These are phyloP conservation scores for Neurospora terricola DNA, from an alignment of 495 filamentous ascomycete species.

Conservation along the genomic window DNA sequence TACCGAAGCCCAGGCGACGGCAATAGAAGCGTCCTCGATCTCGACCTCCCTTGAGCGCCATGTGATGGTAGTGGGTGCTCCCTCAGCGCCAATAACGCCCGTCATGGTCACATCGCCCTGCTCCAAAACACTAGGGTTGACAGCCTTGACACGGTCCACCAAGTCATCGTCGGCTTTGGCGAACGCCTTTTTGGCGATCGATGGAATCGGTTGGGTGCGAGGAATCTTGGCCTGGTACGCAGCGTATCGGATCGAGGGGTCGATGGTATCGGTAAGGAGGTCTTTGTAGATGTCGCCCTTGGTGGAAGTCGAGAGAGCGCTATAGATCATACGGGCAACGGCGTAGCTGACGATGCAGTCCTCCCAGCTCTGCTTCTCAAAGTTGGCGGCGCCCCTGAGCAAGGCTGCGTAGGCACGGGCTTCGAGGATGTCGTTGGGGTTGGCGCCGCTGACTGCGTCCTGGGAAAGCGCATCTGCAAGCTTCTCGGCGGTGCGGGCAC, in stretches of 20 bases:
- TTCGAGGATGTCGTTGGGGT: conserved; percentile 66
- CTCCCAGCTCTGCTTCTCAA: conserved; percentile 85
- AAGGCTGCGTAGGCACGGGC: conserved; percentile 73
- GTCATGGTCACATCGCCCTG: conserved; percentile 50
- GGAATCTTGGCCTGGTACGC: conserved; percentile 85
- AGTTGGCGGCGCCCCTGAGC: conserved; percentile 60
- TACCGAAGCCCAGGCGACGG: conserved; percentile 51
- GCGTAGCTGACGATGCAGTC: conserved; percentile 65
- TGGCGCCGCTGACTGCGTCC: conserved; percentile 48
- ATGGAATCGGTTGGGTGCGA: conserved; percentile 66
- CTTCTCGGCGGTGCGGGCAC: conserved; percentile 54
- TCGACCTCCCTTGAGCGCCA: conserved; percentile 86
- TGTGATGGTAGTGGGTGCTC: conserved; percentile 63
- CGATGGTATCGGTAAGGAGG: conserved; percentile 71
- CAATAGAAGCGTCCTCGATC: conserved; percentile 90
- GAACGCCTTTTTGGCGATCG: conserved; percentile 68
- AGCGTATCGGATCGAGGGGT: conserved; percentile 88
- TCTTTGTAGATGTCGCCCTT: conserved; percentile 75
- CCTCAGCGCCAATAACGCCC: conserved; percentile 41
- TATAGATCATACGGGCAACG: conserved; percentile 73
- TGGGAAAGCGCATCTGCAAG: conserved; percentile 57
- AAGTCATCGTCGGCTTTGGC: conserved; percentile 51
- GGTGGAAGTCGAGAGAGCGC: conserved; percentile 45
- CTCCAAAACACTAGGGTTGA: conserved; percentile 61
- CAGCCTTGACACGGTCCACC: conserved; percentile 53